These are phyloP conservation scores for Trichothecium roseum DNA, from an alignment of 2,329 filamentous ascomycete genomes.

Conservation along the genomic window DNA sequence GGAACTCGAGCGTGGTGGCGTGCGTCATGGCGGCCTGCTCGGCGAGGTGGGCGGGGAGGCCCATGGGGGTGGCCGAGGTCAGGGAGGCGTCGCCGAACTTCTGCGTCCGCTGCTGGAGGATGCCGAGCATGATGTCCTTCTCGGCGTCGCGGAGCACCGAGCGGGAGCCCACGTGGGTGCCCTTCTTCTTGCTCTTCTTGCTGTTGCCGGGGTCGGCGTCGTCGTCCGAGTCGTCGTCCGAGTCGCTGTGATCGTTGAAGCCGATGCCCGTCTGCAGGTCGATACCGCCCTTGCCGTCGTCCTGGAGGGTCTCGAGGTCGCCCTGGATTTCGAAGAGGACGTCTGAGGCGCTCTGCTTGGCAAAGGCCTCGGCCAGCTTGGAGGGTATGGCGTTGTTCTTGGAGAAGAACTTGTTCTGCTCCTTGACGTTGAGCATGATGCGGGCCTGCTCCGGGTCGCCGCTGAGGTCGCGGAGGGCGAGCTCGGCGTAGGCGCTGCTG, in stretches of 20 bases:
- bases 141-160: slow-evolving; percentile 53
- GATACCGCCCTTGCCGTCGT: slow-evolving; percentile 37
- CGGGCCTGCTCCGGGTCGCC: slow-evolving; percentile 64
- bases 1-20: slow-evolving; percentile 86
- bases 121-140: slow-evolving; percentile 53
- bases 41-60: slow-evolving; percentile 40
- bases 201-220: no score
- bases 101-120: slow-evolving; percentile 51
- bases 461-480: slow-evolving; percentile 71
- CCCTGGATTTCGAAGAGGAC: slow-evolving; percentile 55
- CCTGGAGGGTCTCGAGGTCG: slow-evolving; percentile 46
- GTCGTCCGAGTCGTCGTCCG: slow-evolving; percentile 45
- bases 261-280: slow-evolving; percentile 56
- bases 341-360: slow-evolving; percentile 57
- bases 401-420: slow-evolving; percentile 76
- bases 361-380: slow-evolving; percentile 42
- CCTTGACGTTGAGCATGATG: slow-evolving; percentile 77
- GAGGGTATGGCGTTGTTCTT: slow-evolving; percentile 39
- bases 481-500: slow-evolving; percentile 50
- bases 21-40: slow-evolving; percentile 61
- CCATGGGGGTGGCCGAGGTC: slow-evolving; percentile 43
- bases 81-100: slow-evolving; percentile 38
- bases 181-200: no score
- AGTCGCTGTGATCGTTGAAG: slow-evolving; percentile 60
- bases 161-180: slow-evolving; percentile 56